Conservation (phyloP, 441 rosid genomes). For the Hura crepitans region DNA sequence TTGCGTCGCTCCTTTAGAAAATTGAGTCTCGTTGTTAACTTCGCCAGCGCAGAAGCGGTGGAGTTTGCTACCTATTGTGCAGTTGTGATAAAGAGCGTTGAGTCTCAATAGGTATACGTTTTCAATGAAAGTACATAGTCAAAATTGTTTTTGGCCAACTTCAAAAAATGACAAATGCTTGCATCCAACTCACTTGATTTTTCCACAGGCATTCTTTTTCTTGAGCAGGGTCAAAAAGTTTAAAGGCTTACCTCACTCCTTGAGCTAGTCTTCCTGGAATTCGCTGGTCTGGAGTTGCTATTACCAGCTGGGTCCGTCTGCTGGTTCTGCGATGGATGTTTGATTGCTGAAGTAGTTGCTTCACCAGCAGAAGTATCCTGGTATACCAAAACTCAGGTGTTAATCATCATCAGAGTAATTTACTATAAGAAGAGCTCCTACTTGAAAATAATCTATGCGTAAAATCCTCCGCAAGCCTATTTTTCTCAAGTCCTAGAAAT, state of each 20-base stretch:
- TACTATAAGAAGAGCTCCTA: neutral
- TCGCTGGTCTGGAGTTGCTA: slow-evolving; percentile 33
- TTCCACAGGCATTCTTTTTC: neutral
- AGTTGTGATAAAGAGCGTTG: neutral
- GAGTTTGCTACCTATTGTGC: slow-evolving; percentile 55
- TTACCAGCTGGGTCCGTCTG: slow-evolving; percentile 36
- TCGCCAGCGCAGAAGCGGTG: slow-evolving; percentile 60
- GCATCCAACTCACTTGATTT: slow-evolving; percentile 7
- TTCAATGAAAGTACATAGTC: neutral
- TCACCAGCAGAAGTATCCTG: slow-evolving; percentile 14
- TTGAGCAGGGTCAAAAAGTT: slow-evolving; percentile 6
- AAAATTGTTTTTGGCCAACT: neutral
- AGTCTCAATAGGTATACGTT: too few relatives aligned
- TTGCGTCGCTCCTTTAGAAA: slow-evolving; percentile 78
- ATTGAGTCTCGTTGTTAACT: slow-evolving; percentile 69
- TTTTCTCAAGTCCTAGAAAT: neutral
- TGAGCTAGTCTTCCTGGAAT: slow-evolving; percentile 49
- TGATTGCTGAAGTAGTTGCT: slow-evolving; percentile 21
- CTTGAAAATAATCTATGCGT: neutral
- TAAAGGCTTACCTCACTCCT: slow-evolving; percentile 63
- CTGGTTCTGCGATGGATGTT: slow-evolving; percentile 35
- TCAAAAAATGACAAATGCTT: neutral
- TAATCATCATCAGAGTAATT: neutral
- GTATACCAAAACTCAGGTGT: neutral
- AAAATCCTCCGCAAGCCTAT: too few relatives aligned